phyloP scores from a whole-genome alignment of 129 eudicot species.

The Pulicaria dysenterica region DNA sequence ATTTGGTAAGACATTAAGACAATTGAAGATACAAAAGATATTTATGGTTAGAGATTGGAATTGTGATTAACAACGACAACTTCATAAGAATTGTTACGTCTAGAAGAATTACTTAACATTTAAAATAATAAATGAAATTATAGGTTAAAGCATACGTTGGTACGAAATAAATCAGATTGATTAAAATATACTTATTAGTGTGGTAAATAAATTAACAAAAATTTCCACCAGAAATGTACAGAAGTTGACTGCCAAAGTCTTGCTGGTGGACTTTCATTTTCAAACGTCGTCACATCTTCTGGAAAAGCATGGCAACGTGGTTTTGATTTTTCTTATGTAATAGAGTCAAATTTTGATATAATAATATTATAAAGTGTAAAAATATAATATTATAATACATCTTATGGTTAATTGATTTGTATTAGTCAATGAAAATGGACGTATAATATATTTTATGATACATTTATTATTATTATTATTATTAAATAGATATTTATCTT shows the following conservation, averaged over 20 bases:
- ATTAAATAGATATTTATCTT: too few relatives aligned
- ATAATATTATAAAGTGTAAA: too few relatives aligned
- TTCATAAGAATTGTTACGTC: not conserved
- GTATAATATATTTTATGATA: too few relatives aligned
- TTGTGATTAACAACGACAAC: not conserved
- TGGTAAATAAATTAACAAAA: not conserved
- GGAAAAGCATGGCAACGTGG: slow-evolving; percentile 20
- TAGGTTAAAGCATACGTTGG: not conserved
- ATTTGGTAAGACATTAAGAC: too few relatives aligned
- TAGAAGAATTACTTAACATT: not conserved
- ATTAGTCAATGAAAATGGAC: too few relatives aligned
- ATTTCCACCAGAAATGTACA: slow-evolving; percentile 6
- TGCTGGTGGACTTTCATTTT: slow-evolving; percentile 30
- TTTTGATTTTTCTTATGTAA: not conserved
- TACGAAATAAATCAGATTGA: too few relatives aligned
- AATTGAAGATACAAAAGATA: not conserved
- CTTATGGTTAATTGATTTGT: not conserved
- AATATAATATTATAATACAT: slow-evolving; percentile 4
- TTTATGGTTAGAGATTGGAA: too few relatives aligned
- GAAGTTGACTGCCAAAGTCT: slow-evolving; percentile 20
- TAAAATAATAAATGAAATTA: not conserved
- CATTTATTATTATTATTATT: too few relatives aligned
- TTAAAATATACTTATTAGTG: too few relatives aligned
- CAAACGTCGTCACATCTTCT: slow-evolving; percentile 24
- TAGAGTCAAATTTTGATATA: too few relatives aligned